Percentiles rank a stretch among this genome's conserved stretches.
These are phyloP conservation scores for Xylaria sp. DNA, from an alignment of 2,329 filamentous ascomycete species.

Conservation along the genomic window DNA sequence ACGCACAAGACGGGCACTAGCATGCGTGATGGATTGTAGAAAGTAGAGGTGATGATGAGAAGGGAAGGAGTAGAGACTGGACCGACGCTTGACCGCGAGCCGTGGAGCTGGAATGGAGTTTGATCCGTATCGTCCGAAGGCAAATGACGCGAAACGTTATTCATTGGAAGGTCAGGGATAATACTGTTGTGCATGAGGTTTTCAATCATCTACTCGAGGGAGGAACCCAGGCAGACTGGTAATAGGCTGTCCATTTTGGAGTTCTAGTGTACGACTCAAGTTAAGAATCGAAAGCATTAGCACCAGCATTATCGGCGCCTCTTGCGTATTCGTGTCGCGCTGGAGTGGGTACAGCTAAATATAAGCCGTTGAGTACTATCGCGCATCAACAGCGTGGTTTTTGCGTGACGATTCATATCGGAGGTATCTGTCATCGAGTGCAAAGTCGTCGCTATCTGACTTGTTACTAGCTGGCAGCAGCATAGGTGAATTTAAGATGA, in stretches of 20 bases:
- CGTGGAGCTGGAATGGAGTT: background rate
- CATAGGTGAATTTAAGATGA: slow-evolving; percentile 16
- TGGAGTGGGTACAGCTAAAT: too few species aligned
- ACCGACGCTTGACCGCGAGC: background rate
- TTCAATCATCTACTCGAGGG: background rate
- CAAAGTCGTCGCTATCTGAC: slow-evolving; percentile 10
- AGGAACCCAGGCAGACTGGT: background rate
- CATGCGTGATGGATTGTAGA: slow-evolving; percentile 56
- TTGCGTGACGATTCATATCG: too few species aligned
- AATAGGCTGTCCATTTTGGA: slow-evolving; percentile 1
- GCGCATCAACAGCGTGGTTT: too few species aligned
- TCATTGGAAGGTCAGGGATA: background rate
- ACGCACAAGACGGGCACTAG: slow-evolving; percentile 61
- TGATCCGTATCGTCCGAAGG: background rate
- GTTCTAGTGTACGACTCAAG: slow-evolving; percentile 17
- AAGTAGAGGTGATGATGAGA: background rate
- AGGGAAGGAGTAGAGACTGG: background rate
- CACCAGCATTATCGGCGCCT: background rate
- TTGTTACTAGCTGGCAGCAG: slow-evolving; percentile 10
- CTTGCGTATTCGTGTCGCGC: too few species aligned
- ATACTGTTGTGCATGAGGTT: background rate
- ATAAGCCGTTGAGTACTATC: too few species aligned
- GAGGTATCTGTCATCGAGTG: slow-evolving; percentile 24
- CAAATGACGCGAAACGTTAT: background rate
- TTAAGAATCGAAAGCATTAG: slow-evolving; percentile 22